Evolutionary conservation across 2,329 filamentous ascomycete genomes (phyloP), one percentile per base, ranked within the genome.

Genomic region (Calcarisporium arbuscula): DNA sequence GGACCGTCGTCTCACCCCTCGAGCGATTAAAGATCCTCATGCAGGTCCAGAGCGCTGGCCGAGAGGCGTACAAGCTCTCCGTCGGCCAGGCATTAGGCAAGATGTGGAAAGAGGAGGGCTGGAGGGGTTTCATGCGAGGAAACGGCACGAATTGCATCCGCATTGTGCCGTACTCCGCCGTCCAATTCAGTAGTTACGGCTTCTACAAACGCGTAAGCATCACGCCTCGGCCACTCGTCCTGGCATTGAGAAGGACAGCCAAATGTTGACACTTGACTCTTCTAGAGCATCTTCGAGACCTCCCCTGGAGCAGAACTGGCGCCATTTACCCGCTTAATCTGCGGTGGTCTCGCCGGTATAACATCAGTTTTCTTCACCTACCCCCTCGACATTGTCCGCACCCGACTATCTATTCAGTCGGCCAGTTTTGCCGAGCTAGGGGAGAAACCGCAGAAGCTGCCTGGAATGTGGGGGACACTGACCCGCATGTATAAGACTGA

Each of bases 131-230:
- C 62, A 94, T 98, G 89, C 80, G 88, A 47, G 92, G 92, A 34
- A 98, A 98, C 58, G 92, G 92, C 44, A 95, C 89, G 41, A 98
- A 98, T 61, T 98, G 92, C 70, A 86, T 98, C 51, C 85, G 92
- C 42, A 98, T 98, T 47, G 87, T 98, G 34, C 92, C 92, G 5
- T 98, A 98, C 61, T 96, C 90, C 32, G 92, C 92, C 9, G 92
- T 96, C 26, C 92, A 98, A 56, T 98, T 98, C 61, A 90, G 90
- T 48, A 94, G 88, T 56, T 98, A 96, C 68, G 96, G 94, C 58
- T 79, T 96, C 48, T 98, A 98, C 65, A 95, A 94, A 63, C 76
- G 80, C 65, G 89, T 94, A 66, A 57, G 80, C 36, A 28, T 19
- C 18, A 11, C 14, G 16, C 10, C 6, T 10, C 14, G 19, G n/a